Percentiles rank a stretch among this genome's conserved stretches.
Conservation (phyloP, 2,329 filamentous ascomycete species). For the Fusarium agapanthi region DNA sequence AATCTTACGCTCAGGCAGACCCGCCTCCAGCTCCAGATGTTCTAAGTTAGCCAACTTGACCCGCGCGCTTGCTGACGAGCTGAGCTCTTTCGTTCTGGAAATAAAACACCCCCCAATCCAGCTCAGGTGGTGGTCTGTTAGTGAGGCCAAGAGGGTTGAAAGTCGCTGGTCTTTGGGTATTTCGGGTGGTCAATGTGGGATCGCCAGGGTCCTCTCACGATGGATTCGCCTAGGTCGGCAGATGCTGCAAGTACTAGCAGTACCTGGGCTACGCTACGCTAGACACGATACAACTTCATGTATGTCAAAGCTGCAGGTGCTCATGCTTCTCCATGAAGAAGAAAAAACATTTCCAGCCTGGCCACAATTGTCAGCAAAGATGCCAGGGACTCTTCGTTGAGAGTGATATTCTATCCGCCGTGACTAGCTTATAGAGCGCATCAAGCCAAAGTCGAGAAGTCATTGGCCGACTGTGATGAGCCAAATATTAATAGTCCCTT, state of each 20-base stretch:
- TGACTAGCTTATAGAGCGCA: background rate
- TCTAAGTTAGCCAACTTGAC: constrained; percentile 1
- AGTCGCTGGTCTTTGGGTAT: constrained; percentile 6
- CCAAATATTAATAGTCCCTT: background rate
- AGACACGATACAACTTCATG: constrained; percentile 36
- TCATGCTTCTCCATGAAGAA: background rate
- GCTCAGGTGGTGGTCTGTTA: constrained; percentile 23
- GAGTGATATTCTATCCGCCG: background rate
- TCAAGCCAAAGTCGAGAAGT: background rate
- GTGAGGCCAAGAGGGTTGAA: constrained; percentile 22
- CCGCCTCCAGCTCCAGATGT: constrained; percentile 29
- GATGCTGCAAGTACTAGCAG: constrained; percentile 8
- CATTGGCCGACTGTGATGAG: constrained; percentile 2
- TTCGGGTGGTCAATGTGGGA: constrained; percentile 21
- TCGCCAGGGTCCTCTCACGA: constrained; percentile 40
- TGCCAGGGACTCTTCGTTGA: background rate
- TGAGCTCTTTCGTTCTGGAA: background rate
- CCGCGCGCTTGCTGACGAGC: constrained; percentile 10
- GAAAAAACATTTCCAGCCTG: constrained; percentile 7
- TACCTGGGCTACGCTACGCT: constrained; percentile 5
- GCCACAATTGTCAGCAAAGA: background rate
- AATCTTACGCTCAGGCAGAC: constrained; percentile 27
- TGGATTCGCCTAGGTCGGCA: constrained; percentile 13
- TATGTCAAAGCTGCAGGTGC: constrained; percentile 41
- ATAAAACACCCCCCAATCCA: background rate